These are phyloP conservation scores for Glarea lozoyensis DNA, from an alignment of 495 filamentous ascomycete species.

Conservation along the genomic window DNA sequence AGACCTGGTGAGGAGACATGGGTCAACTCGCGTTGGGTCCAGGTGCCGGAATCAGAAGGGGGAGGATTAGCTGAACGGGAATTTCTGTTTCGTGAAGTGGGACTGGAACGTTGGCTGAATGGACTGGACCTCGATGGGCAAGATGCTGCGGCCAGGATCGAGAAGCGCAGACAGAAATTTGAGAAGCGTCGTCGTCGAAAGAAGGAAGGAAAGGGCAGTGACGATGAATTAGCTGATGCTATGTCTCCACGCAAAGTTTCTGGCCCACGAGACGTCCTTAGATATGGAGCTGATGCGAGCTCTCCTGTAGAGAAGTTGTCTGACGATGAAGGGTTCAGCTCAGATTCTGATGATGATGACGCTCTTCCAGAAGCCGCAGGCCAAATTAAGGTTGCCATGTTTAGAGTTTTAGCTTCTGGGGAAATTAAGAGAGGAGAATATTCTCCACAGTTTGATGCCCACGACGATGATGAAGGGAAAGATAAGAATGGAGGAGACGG, in stretches of 20 bases:
- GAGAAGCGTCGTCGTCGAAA: slow-evolving; percentile 74
- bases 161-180: slow-evolving; percentile 76
- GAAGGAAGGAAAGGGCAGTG: slow-evolving; percentile 39
- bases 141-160: slow-evolving; percentile 76
- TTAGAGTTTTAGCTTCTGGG: slow-evolving; percentile 88
- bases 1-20: slow-evolving; percentile 94
- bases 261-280: slow-evolving; percentile 47
- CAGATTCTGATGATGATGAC: slow-evolving; percentile 72
- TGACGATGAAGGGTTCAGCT: slow-evolving; percentile 51
- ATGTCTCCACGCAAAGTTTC: slow-evolving; percentile 10
- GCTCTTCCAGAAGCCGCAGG: slow-evolving; percentile 88
- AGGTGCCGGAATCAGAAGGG: slow-evolving; percentile 81
- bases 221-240: slow-evolving; percentile 40
- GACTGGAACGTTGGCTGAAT: slow-evolving; percentile 90
- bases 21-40: slow-evolving; percentile 98
- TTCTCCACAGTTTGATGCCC: slow-evolving; percentile 93
- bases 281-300: slow-evolving; percentile 66
- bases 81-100: slow-evolving; percentile 96
- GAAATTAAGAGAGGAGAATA: slow-evolving; percentile 97
- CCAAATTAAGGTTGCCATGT: slow-evolving; percentile 97
- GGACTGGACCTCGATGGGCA: slow-evolving; percentile 86
- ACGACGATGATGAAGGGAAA: slow-evolving; percentile 77
- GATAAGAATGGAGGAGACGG: slow-evolving; percentile 33
- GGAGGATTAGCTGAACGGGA: slow-evolving; percentile 93
- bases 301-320: slow-evolving; percentile 65